A percentile compares a stretch with the other conserved stretches of the same genome.
phyloP scores from a whole-genome alignment of 495 filamentous ascomycete genomes.

The Hypoxylon trugodes region DNA sequence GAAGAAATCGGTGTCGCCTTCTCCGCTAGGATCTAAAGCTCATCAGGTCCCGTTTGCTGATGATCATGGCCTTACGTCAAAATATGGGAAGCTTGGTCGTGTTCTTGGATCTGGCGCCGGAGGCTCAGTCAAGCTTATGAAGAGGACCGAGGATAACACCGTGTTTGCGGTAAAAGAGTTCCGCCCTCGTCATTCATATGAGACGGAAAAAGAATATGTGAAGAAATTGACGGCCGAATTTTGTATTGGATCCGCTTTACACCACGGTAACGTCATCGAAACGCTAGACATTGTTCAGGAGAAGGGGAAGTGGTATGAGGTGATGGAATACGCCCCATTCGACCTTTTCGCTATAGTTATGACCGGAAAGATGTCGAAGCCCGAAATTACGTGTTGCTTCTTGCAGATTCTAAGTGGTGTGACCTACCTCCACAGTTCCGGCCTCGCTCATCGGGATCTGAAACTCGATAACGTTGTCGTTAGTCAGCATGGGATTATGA shows the following conservation, averaged over 20 bases:
- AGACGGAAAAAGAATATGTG: slow-evolving; percentile 91
- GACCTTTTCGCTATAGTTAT: slow-evolving; percentile 99
- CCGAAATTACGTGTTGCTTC: slow-evolving; percentile 90
- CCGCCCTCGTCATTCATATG: slow-evolving; percentile 89
- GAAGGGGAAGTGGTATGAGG: slow-evolving; percentile 95
- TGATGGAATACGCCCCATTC: slow-evolving; percentile 99
- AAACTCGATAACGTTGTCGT: slow-evolving; percentile 99
- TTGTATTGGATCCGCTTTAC: slow-evolving; percentile 95
- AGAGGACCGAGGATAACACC: slow-evolving; percentile 84
- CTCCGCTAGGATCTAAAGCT: slow-evolving; percentile 62
- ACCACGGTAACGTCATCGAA: slow-evolving; percentile 98
- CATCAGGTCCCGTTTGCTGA: slow-evolving; percentile 89
- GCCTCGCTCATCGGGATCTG: slow-evolving; percentile 92
- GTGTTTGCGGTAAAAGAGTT: slow-evolving; percentile 99
- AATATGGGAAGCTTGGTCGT: slow-evolving; percentile 94
- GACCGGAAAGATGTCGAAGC: slow-evolving; percentile 96
- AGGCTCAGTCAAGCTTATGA: slow-evolving; percentile 94
- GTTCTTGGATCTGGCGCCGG: slow-evolving; percentile 94
- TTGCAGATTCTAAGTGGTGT: slow-evolving; percentile 95
- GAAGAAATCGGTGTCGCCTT: slow-evolving; percentile 69
- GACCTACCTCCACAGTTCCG: slow-evolving; percentile 97
- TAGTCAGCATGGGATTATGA: slow-evolving; percentile 97
- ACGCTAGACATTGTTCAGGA: slow-evolving; percentile 97
- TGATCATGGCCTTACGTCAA: slow-evolving; percentile 87
- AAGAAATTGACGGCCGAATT: slow-evolving; percentile 99